Conservation (phyloP, 805 yeast genomes). For the Pichia deserticola region DNA sequence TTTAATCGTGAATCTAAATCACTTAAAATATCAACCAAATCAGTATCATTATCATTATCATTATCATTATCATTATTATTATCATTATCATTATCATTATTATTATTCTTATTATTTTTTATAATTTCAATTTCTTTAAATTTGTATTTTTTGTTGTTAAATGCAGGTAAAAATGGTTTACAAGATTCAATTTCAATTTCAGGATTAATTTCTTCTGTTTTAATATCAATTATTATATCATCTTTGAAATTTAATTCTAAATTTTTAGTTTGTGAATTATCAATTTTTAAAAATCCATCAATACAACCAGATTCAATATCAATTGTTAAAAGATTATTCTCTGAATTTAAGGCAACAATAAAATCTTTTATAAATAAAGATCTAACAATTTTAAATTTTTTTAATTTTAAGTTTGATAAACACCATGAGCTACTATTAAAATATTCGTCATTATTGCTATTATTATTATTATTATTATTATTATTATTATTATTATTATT, state of each 20-base stretch:
- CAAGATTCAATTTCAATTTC: constrained; percentile 53
- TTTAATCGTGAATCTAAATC: background rate
- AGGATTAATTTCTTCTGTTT: background rate
- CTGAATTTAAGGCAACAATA: constrained; percentile 19
- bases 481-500: constrained; percentile 14
- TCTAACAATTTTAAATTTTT: constrained; percentile 10
- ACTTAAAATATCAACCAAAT: background rate
- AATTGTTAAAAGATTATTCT: constrained; percentile 17
- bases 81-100: no score
- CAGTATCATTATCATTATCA: background rate
- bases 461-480: constrained; percentile 3
- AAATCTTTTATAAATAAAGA: constrained; percentile 4
- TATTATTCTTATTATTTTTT: no score
- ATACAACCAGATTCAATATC: constrained; percentile 14
- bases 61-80: no score
- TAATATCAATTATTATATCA: background rate
- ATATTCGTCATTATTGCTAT: constrained; percentile 10
- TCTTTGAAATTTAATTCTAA: no score
- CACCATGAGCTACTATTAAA: constrained; percentile 32
- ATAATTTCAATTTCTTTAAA: constrained; percentile 14
- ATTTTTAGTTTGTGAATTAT: background rate
- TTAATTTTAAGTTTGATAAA: constrained; percentile 29
- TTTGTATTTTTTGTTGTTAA: constrained; percentile 19
- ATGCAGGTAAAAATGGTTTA: constrained; percentile 23
- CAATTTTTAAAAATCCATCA: background rate